These are phyloP conservation scores for Xylaria nigripes DNA, from an alignment of 495 filamentous ascomycete species.

Conservation along the genomic window DNA sequence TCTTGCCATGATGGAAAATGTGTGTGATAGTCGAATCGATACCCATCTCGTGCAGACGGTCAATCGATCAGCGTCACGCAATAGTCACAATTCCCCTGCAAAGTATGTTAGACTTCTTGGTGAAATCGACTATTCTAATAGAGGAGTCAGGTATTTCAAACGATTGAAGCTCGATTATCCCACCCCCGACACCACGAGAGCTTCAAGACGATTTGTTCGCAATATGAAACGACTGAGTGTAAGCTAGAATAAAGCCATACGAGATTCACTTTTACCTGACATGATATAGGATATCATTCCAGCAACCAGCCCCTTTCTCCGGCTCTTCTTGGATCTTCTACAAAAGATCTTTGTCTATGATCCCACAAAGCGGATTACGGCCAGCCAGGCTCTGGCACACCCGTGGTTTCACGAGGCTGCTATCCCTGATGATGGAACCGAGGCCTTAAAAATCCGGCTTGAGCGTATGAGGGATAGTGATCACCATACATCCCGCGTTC, in stretches of 20 bases:
- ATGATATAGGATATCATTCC: slow-evolving; percentile 77
- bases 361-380: slow-evolving; percentile 79
- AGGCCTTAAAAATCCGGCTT: slow-evolving; percentile 67
- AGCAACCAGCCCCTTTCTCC: slow-evolving; percentile 65
- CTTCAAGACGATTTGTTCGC: slow-evolving; percentile 84
- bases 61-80: slow-evolving; percentile 52
- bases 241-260: slow-evolving; percentile 27
- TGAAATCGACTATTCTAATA: slow-evolving; percentile 18
- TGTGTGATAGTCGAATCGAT: slow-evolving; percentile 70
- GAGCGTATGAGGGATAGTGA: slow-evolving; percentile 39
- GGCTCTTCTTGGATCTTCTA: slow-evolving; percentile 79
- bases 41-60: slow-evolving; percentile 67
- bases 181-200: slow-evolving; percentile 74
- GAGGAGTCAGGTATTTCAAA: slow-evolving; percentile 65
- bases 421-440: slow-evolving; percentile 82
- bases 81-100: slow-evolving; percentile 63
- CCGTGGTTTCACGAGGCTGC: slow-evolving; percentile 86
- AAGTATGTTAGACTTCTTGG: slow-evolving; percentile 50
- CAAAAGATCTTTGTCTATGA: slow-evolving; percentile 93
- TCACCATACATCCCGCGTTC: slow-evolving; percentile 17
- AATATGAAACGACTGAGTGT: slow-evolving; percentile 88
- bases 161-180: slow-evolving; percentile 81
- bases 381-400: slow-evolving; percentile 83
- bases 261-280: slow-evolving; percentile 24
- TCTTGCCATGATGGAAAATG: slow-evolving; percentile 98